A percentile compares a stretch with the other conserved stretches of the same genome.
Evolutionary conservation across 768 basidiomycete species (phyloP).

Genomic region (Rhodotorula toruloides): DNA sequence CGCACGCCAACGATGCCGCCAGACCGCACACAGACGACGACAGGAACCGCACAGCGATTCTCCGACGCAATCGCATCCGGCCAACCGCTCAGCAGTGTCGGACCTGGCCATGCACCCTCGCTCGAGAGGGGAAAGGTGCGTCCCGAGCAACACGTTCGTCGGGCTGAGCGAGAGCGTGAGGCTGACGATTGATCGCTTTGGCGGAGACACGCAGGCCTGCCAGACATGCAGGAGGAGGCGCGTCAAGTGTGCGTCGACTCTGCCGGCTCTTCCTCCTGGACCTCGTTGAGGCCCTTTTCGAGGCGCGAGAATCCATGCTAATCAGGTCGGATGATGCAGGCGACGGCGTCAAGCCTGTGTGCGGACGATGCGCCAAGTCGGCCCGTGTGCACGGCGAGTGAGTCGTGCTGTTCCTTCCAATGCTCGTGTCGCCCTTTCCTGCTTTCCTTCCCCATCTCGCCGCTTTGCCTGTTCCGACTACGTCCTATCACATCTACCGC

Average conservation of each 20-base stretch:
- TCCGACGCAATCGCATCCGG: background rate
- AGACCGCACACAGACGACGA: background rate
- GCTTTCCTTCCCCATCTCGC: background rate
- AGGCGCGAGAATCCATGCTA: background rate
- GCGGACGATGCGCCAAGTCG: background rate
- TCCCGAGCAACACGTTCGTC: too few relatives aligned
- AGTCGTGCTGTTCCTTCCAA: background rate
- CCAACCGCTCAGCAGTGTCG: background rate
- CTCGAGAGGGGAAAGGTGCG: slow-evolving; percentile 14
- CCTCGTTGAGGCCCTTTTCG: background rate
- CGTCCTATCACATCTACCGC: too few relatives aligned
- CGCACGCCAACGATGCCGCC: background rate
- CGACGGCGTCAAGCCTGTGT: background rate
- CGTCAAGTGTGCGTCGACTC: slow-evolving; percentile 9
- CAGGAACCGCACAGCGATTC: background rate
- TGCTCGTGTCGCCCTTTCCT: too few relatives aligned
- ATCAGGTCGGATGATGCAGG: background rate
- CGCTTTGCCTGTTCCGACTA: too few relatives aligned
- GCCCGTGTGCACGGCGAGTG: slow-evolving; percentile 10
- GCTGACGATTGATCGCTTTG: too few relatives aligned
- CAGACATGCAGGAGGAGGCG: slow-evolving; percentile 1
- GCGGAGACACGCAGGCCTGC: slow-evolving; percentile 13
- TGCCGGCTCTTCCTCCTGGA: background rate
- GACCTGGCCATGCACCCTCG: background rate
- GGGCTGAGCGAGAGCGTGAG: too few relatives aligned